A percentile compares a stretch with the other conserved stretches of the same genome.
These are phyloP conservation scores for Acanthamoeba healyi DNA, from an alignment of 208 protist species.

Conservation along the genomic window DNA sequence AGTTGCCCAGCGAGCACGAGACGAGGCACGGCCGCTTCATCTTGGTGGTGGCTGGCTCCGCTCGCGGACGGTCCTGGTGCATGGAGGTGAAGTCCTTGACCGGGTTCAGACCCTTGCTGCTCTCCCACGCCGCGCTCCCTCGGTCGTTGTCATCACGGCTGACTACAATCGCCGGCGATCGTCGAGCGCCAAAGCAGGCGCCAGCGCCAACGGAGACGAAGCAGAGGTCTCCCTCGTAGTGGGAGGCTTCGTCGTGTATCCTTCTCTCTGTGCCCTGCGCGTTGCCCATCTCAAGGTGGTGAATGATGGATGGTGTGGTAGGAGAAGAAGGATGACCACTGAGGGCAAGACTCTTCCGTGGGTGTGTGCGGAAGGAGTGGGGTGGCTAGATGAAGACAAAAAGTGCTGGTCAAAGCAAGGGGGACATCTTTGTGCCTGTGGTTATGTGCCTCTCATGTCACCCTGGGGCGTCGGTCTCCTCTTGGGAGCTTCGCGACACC, in stretches of 20 bases:
- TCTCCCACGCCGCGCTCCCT: conserved; percentile 12
- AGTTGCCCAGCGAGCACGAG: neutral
- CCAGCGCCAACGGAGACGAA: conserved; percentile 13
- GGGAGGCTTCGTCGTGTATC: neutral
- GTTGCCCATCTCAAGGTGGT: neutral
- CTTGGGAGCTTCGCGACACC: neutral
- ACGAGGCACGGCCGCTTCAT: conserved; percentile 1
- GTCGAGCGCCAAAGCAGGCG: neutral
- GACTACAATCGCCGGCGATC: neutral
- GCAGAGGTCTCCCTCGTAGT: conserved; percentile 35
- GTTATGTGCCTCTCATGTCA: neutral
- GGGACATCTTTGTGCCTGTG: neutral
- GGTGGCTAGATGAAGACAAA: too few relatives aligned
- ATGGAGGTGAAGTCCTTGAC: neutral
- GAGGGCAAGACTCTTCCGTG: too few relatives aligned
- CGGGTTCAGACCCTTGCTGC: neutral
- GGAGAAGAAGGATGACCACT: neutral
- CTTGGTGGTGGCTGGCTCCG: neutral
- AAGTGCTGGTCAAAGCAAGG: too few relatives aligned
- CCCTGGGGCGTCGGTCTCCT: too few relatives aligned
- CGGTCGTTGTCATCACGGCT: neutral
- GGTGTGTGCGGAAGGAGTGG: too few relatives aligned
- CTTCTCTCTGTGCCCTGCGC: conserved; percentile 8
- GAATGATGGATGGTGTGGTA: neutral
- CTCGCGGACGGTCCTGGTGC: neutral